Conservation (phyloP, 192 early-diverging fungal genomes). For the Piromyces finnis region DNA sequence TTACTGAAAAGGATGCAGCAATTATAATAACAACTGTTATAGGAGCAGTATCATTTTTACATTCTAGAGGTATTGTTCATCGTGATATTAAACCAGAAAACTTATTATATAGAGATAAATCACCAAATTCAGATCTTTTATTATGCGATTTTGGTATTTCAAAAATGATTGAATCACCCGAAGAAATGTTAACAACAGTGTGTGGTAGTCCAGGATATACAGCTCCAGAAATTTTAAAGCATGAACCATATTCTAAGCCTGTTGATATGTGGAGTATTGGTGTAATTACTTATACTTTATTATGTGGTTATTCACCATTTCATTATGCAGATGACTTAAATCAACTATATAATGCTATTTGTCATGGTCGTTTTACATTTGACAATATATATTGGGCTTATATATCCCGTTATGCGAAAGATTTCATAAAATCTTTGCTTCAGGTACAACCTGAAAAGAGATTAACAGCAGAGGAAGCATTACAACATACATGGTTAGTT, state of each 20-base stretch:
- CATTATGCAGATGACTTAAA: background rate
- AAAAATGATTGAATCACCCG: background rate
- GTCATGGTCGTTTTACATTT: background rate
- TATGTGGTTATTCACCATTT: background rate
- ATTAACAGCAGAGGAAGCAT: conserved; percentile 53
- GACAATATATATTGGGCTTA: background rate
- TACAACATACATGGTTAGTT: conserved; percentile 58
- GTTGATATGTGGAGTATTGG: conserved; percentile 1
- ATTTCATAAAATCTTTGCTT: conserved; percentile 54
- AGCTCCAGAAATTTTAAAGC: conserved; percentile 1
- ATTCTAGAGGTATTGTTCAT: conserved; percentile 1
- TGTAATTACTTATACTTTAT: background rate
- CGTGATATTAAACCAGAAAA: conserved; percentile 5
- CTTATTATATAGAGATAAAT: background rate
- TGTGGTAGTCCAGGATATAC: conserved; percentile 3
- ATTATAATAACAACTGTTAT: conserved; percentile 1
- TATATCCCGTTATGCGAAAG: conserved; percentile 20
- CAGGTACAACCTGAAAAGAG: conserved; percentile 41
- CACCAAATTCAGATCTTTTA: background rate
- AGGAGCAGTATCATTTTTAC: background rate
- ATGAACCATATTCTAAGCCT: background rate
- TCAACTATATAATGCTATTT: background rate
- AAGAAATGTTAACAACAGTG: conserved; percentile 1
- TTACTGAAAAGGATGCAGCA: conserved; percentile 53
- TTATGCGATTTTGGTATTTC: conserved; percentile 1